phyloP scores from a whole-genome alignment of 371 early-diverging fungal genomes.

The Smittium culicis region DNA sequence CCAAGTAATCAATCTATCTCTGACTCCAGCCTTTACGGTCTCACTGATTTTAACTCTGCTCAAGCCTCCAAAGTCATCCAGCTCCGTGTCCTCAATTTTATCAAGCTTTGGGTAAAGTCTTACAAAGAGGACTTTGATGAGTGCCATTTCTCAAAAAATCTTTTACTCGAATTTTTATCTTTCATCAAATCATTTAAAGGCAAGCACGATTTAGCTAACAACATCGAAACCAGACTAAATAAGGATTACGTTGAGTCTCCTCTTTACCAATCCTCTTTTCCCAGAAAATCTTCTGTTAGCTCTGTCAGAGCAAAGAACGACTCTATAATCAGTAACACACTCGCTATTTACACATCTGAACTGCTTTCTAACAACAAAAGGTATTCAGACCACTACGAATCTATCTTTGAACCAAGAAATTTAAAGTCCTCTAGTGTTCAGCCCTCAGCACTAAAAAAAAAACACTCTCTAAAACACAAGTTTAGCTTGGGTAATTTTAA shows the following conservation, averaged over 20 bases:
- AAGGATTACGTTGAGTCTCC: neutral
- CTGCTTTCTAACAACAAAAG: neutral
- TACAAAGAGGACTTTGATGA: conserved; percentile 37
- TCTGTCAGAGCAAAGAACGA: neutral
- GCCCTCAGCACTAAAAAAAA: neutral
- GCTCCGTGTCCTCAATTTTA: conserved; percentile 41
- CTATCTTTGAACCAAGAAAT: neutral
- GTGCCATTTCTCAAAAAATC: conserved; percentile 24
- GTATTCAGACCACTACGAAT: neutral
- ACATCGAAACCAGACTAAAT: neutral
- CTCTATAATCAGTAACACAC: neutral
- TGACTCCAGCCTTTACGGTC: neutral
- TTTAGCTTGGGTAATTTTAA: neutral
- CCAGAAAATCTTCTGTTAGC: neutral
- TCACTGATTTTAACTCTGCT: conserved; percentile 3
- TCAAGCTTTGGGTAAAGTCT: conserved; percentile 46
- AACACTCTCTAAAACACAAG: neutral
- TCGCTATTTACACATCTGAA: neutral
- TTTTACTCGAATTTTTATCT: conserved; percentile 32
- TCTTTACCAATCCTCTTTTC: neutral
- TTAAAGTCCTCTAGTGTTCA: neutral
- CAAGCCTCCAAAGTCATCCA: conserved; percentile 38
- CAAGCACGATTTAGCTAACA: conserved; percentile 26
- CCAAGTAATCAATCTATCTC: conserved; percentile 19
- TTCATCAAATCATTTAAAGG: conserved; percentile 20